Conservation (phyloP, 2,329 filamentous ascomycete species). For the Dothiorella sarmentorum region DNA sequence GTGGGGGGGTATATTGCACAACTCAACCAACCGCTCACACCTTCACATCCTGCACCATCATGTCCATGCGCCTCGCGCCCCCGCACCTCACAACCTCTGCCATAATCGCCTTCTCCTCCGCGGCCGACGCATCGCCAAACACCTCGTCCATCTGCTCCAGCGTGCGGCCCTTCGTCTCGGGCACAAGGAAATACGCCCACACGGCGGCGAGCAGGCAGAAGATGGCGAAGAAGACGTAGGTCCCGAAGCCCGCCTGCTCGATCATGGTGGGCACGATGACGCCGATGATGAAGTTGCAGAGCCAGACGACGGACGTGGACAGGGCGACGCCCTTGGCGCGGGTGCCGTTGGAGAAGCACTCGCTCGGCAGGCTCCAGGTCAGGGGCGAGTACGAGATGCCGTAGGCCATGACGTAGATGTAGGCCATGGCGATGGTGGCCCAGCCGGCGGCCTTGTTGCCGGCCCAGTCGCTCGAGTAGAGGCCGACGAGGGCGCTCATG, state of each 20-base stretch:
- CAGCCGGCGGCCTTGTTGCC: conserved; percentile 52
- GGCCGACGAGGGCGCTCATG: conserved; percentile 55
- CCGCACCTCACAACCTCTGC: background rate
- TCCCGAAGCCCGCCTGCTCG: conserved; percentile 50
- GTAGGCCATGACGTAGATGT: conserved; percentile 60
- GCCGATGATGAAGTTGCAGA: conserved; percentile 62
- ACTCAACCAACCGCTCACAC: background rate
- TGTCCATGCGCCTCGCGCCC: background rate
- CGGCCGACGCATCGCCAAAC: conserved; percentile 31
- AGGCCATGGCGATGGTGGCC: conserved; percentile 38
- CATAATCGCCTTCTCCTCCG: conserved; percentile 30
- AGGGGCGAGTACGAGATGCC: conserved; percentile 39
- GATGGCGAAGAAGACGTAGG: conserved; percentile 38
- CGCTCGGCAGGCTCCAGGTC: conserved; percentile 24
- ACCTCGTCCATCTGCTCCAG: conserved; percentile 39
- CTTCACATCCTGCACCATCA: conserved; percentile 9
- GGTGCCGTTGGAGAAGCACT: conserved; percentile 18
- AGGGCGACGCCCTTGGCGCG: conserved; percentile 49
- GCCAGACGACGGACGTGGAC: conserved; percentile 61
- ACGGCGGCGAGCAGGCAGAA: conserved; percentile 33
- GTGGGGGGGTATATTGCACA: background rate
- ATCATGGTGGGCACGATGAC: conserved; percentile 64
- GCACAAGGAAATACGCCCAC: conserved; percentile 35
- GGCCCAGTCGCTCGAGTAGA: conserved; percentile 50
- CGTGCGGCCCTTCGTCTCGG: conserved; percentile 34